Conservation (phyloP, 352 stramenopile genomes). For the Globisporangium radiosum region DNA sequence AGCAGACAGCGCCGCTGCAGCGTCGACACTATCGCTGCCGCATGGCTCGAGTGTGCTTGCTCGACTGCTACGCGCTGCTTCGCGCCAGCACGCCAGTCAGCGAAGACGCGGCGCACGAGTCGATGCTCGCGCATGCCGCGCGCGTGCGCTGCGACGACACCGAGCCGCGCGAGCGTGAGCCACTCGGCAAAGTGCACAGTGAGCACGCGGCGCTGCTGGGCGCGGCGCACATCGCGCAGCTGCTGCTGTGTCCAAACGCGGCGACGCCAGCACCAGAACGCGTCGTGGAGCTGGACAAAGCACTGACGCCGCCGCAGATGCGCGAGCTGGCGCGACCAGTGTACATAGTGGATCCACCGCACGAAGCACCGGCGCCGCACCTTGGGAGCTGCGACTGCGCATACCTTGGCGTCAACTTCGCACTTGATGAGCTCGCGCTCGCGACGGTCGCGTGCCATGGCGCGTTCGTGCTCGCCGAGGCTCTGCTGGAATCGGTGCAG, state of each 20-base stretch:
- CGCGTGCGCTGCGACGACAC: constrained; percentile 37
- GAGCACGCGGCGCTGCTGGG: constrained; percentile 16
- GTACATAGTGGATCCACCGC: constrained; percentile 49
- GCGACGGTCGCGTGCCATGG: constrained; percentile 26
- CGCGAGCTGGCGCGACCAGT: constrained; percentile 38
- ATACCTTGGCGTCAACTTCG: constrained; percentile 37
- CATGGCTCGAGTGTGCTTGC: not conserved
- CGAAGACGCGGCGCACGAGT: constrained; percentile 21
- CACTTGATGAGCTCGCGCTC: constrained; percentile 50
- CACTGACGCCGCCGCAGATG: constrained; percentile 35
- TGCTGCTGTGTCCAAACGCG: constrained; percentile 48
- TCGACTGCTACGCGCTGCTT: not conserved
- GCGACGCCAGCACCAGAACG: constrained; percentile 57
- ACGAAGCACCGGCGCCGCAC: constrained; percentile 52
- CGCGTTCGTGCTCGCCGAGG: constrained; percentile 33
- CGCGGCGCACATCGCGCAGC: constrained; percentile 19
- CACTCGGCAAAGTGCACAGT: constrained; percentile 41
- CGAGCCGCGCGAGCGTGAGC: constrained; percentile 47
- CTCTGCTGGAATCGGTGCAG: constrained; percentile 36
- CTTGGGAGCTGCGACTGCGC: constrained; percentile 38
- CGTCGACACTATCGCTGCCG: too few species aligned
- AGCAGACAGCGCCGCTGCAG: constrained; percentile 8
- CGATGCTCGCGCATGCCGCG: constrained; percentile 19
- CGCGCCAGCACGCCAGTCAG: constrained; percentile 27
- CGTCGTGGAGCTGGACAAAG: constrained; percentile 51